These are phyloP conservation scores for Centella asiatica DNA, from an alignment of 129 eudicot genomes.

Conservation along the genomic window DNA sequence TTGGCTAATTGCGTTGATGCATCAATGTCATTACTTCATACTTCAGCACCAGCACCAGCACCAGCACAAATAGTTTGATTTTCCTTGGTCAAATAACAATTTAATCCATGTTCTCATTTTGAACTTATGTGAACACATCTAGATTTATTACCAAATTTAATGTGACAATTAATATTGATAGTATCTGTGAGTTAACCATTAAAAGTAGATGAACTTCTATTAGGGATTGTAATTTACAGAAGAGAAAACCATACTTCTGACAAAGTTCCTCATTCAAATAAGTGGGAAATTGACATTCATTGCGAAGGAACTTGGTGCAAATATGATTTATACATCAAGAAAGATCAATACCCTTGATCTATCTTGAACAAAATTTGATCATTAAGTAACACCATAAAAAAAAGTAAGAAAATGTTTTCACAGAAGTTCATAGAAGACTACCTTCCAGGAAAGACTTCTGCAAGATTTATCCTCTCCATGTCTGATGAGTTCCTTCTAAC, in stretches of 20 bases:
- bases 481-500: constrained; percentile 44
- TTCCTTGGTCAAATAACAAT: background rate
- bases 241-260: background rate
- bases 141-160: background rate
- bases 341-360: no score
- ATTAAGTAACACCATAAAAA: background rate
- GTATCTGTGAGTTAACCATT: background rate
- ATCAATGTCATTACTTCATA: background rate
- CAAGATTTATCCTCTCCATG: constrained; percentile 29
- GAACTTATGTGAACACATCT: background rate
- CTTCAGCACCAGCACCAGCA: no score
- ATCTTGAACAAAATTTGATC: no score
- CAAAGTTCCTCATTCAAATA: background rate
- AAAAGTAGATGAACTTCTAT: background rate
- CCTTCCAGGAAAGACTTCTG: constrained; percentile 42
- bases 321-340: no score
- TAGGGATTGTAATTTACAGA: background rate
- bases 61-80: background rate
- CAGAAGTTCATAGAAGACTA: constrained; percentile 22
- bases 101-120: background rate
- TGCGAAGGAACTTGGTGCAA: no score
- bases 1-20: background rate
- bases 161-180: background rate
- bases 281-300: no score
- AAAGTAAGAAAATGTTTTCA: background rate